Evolutionary conservation across 495 filamentous ascomycete genomes (phyloP).

Genomic region (Aspergillus baeticus): DNA sequence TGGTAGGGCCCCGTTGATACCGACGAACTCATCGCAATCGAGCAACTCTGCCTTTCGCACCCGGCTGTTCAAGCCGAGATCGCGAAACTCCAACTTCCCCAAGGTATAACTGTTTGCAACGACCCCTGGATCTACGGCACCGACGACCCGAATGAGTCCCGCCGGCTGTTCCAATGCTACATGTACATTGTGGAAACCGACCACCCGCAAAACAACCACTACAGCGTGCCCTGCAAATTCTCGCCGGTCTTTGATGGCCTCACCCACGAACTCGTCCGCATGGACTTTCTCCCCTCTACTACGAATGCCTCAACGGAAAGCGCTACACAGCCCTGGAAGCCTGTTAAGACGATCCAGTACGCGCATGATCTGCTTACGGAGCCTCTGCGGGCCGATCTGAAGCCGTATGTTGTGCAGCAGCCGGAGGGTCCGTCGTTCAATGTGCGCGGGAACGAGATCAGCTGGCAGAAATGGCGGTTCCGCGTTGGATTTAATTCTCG

Average conservation of each 20-base stretch:
- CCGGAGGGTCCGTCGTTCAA: conserved; percentile 75
- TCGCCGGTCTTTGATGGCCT: conserved; percentile 72
- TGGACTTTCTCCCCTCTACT: conserved; percentile 47
- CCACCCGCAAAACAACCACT: conserved; percentile 63
- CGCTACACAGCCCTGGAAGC: conserved; percentile 44
- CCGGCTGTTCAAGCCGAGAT: conserved; percentile 44
- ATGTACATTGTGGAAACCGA: conserved; percentile 41
- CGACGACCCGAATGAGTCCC: conserved; percentile 35
- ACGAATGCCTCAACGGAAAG: conserved; percentile 25
- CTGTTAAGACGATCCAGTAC: conserved; percentile 53
- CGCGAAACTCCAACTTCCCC: conserved; percentile 41
- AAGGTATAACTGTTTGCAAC: conserved; percentile 39
- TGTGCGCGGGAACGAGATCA: conserved; percentile 35
- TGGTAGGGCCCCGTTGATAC: conserved; percentile 38
- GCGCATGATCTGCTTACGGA: conserved; percentile 41
- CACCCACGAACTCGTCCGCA: conserved; percentile 59
- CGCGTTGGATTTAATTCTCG: conserved; percentile 64
- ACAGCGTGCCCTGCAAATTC: conserved; percentile 74
- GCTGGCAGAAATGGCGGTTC: conserved; percentile 72
- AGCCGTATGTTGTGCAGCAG: conserved; percentile 74
- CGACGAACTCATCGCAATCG: conserved; percentile 44
- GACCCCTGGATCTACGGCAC: conserved; percentile 50
- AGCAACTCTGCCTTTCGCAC: conserved; percentile 35
- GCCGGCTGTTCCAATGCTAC: conserved; percentile 44
- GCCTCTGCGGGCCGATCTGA: conserved; percentile 57